phyloP scores from a whole-genome alignment of 148 eudicot genomes.

The Pouteria glomerata region DNA sequence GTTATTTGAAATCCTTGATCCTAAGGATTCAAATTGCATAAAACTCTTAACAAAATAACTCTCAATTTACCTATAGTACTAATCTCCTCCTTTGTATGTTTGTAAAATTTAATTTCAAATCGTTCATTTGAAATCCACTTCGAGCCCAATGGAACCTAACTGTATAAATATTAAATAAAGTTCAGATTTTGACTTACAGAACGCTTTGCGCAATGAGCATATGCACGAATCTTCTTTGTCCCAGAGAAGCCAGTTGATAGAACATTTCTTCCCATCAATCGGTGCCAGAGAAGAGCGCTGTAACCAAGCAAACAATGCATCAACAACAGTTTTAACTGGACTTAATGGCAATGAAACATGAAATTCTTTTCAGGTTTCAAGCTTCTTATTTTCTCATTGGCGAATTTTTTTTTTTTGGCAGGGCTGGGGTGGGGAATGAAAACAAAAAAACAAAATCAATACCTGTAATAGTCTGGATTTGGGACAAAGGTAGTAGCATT shows the following conservation, averaged over 20 bases:
- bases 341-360: neutral
- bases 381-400: too few relatives aligned
- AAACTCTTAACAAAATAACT: too few relatives aligned
- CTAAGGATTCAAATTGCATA: too few relatives aligned
- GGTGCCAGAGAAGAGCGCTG: constrained; percentile 96
- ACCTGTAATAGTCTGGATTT: constrained; percentile 98
- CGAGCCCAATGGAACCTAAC: too few relatives aligned
- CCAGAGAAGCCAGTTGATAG: constrained; percentile 63
- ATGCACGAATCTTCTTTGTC: constrained; percentile 54
- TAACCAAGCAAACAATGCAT: constrained; percentile 9
- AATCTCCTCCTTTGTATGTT: too few relatives aligned
- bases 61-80: too few relatives aligned
- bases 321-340: neutral
- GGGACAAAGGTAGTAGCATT: constrained; percentile 74
- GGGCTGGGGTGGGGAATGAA: neutral
- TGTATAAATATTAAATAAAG: neutral
- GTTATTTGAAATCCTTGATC: too few relatives aligned
- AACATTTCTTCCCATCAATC: constrained; percentile 73
- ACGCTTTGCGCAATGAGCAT: constrained; percentile 79
- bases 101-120: too few relatives aligned
- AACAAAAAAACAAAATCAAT: neutral
- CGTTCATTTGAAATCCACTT: too few relatives aligned
- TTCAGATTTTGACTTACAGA: constrained; percentile 43
- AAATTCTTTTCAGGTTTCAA: neutral
- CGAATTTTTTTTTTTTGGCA: too few relatives aligned